Evolutionary conservation across 495 filamentous ascomycete species (phyloP), one percentile per base, ranked within the genome.

Genomic region (Daldinia grandis): DNA sequence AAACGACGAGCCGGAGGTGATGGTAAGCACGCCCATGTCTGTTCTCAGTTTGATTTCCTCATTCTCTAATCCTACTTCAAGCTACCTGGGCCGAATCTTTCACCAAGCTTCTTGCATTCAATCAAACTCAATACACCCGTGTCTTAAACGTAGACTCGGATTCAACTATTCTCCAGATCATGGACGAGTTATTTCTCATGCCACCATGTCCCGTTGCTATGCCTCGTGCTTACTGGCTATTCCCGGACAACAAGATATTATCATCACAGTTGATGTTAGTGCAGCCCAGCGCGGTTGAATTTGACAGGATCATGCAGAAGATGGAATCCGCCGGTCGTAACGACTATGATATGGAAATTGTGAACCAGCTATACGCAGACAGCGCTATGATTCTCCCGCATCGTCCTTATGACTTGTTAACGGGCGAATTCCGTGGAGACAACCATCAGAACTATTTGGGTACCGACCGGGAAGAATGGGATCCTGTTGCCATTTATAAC

Each of bases 141-240:
- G 80, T 94, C 7, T 78, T 93, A 19, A 82, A 87, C 57, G 83
- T 94, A 58, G 91, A 94, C 76, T 89, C 89, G 15, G 91, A 92
- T 66, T 82, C 86, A 19, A 88, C 84, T 21, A 72, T 94, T 7
- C 80, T 92, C 24, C 80, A 88, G 47, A 80, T 81, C 42, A 85
- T 94, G 81, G 92, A 94, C 76, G 90, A 93, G 65, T 82, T 94
- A 2, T 93, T 94, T 81, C 82, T 90, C 63, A 81, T 92, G n/a
- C 92, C 90, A 0, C 73, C 81, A 1, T 78, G 83, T 4, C 78
- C 83, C 0, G 82, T 89, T 5, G 87, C 88, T 15, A 90, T 93
- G 83, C 86, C 90, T 5, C 85, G 89, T 17, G 90, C 90, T 2
- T 92, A 93, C 78, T 93, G 91, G 91, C 78, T 87, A 4, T 78